A percentile compares a stretch with the other conserved stretches of the same genome.
Evolutionary conservation across 169 alveolate genomes (phyloP).

Genomic region (Cryptosporidium muris): DNA sequence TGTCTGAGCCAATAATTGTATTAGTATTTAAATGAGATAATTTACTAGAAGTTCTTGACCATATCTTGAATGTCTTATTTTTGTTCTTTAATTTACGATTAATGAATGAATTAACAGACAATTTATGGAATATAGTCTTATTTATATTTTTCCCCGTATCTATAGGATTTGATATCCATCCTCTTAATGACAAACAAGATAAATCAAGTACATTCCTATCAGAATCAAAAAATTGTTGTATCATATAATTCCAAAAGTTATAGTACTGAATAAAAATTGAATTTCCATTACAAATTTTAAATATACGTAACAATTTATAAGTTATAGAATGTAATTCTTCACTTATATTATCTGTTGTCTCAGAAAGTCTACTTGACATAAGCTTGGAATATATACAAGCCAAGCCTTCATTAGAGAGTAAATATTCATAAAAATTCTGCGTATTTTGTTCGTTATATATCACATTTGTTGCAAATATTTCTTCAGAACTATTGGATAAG

Average conservation of each 20-base stretch:
- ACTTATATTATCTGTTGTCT: conserved; percentile 1
- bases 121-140: conserved; percentile 4
- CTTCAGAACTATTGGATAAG: no score
- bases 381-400: background rate
- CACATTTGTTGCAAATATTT: no score
- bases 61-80: background rate
- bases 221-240: conserved; percentile 14
- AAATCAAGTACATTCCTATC: conserved; percentile 16
- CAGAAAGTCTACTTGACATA: conserved; percentile 29
- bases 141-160: conserved; percentile 9
- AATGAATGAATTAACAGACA: conserved; percentile 21
- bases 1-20: no score
- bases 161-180: conserved; percentile 43
- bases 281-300: conserved; percentile 62
- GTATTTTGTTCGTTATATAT: conserved; percentile 26
- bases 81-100: background rate
- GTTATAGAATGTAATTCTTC: conserved; percentile 13
- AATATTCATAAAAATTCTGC: conserved; percentile 41
- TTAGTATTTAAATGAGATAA: background rate
- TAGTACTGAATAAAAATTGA: conserved; percentile 38
- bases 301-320: conserved; percentile 37
- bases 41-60: background rate
- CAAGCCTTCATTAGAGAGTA: conserved; percentile 22
- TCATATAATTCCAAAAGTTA: conserved; percentile 55
- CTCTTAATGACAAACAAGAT: conserved; percentile 59